Percentiles rank a stretch among this genome's conserved stretches.
phyloP scores from a whole-genome alignment of 768 basidiomycete genomes.

The Multifurca ochricompacta region DNA sequence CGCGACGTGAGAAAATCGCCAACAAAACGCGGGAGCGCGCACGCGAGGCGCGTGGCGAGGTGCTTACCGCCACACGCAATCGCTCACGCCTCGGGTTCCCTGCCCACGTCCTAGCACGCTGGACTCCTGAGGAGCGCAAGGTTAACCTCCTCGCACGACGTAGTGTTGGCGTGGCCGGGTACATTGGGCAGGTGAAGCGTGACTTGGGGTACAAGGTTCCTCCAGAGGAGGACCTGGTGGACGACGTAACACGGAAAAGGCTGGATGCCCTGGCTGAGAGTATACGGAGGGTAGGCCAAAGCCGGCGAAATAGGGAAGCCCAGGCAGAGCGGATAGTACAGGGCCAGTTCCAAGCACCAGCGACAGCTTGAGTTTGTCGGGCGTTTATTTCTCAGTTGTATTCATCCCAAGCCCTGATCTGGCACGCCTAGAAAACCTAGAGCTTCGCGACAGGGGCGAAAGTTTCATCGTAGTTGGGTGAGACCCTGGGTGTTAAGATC shows the following conservation, averaged over 20 bases:
- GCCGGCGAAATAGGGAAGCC: slow-evolving; percentile 7
- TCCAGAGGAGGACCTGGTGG: slow-evolving; percentile 29
- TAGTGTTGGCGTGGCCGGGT: slow-evolving; percentile 58
- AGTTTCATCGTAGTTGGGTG: too few species aligned
- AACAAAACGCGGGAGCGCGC: slow-evolving; percentile 59
- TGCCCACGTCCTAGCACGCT: slow-evolving; percentile 45
- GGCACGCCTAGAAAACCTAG: too few species aligned
- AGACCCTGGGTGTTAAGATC: too few species aligned
- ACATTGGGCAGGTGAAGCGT: slow-evolving; percentile 57
- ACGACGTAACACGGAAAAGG: slow-evolving; percentile 23
- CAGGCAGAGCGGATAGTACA: not conserved
- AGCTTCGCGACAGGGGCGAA: too few species aligned
- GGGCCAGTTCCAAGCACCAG: too few species aligned
- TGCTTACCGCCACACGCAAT: slow-evolving; percentile 39
- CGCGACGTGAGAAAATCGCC: slow-evolving; percentile 49
- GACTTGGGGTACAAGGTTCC: slow-evolving; percentile 43
- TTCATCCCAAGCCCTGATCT: too few species aligned
- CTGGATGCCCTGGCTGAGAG: slow-evolving; percentile 26
- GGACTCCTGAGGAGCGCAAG: slow-evolving; percentile 41
- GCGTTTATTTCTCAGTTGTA: too few species aligned
- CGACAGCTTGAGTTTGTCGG: too few species aligned
- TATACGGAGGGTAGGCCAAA: slow-evolving; percentile 28
- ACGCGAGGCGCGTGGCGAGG: slow-evolving; percentile 58
- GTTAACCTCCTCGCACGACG: slow-evolving; percentile 44
- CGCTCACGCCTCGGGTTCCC: slow-evolving; percentile 54